Evolutionary conservation across 306 rosid species (phyloP).

Genomic region (Glycine tomentella): DNA sequence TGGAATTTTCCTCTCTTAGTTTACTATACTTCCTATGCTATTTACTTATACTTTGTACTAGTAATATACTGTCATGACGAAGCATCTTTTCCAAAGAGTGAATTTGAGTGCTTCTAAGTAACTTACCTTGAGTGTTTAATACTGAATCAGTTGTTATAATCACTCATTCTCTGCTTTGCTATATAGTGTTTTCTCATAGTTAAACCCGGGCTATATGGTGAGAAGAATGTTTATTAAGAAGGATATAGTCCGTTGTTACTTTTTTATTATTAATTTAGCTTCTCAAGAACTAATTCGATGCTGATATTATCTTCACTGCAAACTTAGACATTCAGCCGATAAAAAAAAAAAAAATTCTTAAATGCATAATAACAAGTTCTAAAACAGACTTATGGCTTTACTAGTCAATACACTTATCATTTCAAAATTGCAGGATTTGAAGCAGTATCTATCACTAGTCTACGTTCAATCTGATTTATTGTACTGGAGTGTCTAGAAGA

Average conservation of each 20-base stretch:
- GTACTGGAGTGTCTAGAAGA: neutral
- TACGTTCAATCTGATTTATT: neutral
- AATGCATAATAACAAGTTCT: constrained; percentile 21
- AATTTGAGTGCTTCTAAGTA: neutral
- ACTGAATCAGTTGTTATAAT: neutral
- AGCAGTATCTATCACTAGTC: neutral
- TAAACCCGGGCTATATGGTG: neutral
- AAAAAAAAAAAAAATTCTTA: neutral
- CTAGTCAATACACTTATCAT: neutral
- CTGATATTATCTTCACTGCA: too few relatives aligned
- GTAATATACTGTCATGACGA: neutral
- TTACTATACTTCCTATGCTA: neutral
- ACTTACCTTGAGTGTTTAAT: constrained; percentile 5
- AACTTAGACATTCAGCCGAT: too few relatives aligned
- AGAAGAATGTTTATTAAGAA: neutral
- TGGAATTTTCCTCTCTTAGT: constrained; percentile 1
- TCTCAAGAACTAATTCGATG: too few relatives aligned
- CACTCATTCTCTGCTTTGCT: neutral
- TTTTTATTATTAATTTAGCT: too few relatives aligned
- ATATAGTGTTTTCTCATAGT: neutral
- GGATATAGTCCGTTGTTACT: neutral
- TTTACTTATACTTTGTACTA: neutral
- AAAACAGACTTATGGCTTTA: neutral
- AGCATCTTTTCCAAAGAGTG: neutral
- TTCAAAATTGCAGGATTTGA: neutral